phyloP scores from a whole-genome alignment of 768 basidiomycete species.

The Rhodotorula kratochvilovae region DNA sequence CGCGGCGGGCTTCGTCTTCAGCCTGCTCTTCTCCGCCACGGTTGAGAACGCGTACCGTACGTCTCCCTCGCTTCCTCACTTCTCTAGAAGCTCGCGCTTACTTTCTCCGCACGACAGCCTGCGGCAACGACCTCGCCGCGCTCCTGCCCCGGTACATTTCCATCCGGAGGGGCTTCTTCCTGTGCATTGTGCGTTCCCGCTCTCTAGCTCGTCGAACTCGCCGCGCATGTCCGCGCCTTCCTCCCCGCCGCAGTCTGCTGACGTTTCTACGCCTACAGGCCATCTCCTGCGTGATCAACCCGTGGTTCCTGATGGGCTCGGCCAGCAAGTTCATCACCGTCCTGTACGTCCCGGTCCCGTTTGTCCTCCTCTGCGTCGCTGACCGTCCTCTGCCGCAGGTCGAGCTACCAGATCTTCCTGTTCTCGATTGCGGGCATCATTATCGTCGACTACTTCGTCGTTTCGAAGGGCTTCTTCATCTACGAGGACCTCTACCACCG shows the following conservation, averaged over 20 bases:
- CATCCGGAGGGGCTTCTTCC: slow-evolving; percentile 40
- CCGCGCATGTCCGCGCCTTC: too few relatives aligned
- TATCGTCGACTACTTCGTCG: slow-evolving; percentile 41
- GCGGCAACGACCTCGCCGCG: slow-evolving; percentile 43
- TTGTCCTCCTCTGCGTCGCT: slow-evolving; percentile 15
- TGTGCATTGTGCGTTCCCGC: slow-evolving; percentile 25
- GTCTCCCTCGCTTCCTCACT: background rate
- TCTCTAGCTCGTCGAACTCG: too few relatives aligned
- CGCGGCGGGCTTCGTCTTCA: slow-evolving; percentile 41
- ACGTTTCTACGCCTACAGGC: background rate
- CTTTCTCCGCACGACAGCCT: slow-evolving; percentile 10
- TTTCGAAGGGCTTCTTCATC: slow-evolving; percentile 22
- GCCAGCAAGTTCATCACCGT: slow-evolving; percentile 42
- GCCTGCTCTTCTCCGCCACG: slow-evolving; percentile 40
- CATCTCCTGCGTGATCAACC: background rate
- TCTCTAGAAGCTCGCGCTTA: background rate
- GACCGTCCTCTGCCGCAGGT: background rate
- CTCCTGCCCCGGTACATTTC: slow-evolving; percentile 41
- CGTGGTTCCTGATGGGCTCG: slow-evolving; percentile 40
- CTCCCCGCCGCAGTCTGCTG: background rate
- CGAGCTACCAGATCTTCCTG: slow-evolving; percentile 31
- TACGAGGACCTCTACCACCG: slow-evolving; percentile 7
- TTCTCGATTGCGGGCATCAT: slow-evolving; percentile 39
- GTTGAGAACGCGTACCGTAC: slow-evolving; percentile 40
- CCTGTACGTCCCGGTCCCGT: slow-evolving; percentile 3